These are phyloP conservation scores for Atalantia buxifolia DNA, from an alignment of 345 rosid species.

Conservation along the genomic window DNA sequence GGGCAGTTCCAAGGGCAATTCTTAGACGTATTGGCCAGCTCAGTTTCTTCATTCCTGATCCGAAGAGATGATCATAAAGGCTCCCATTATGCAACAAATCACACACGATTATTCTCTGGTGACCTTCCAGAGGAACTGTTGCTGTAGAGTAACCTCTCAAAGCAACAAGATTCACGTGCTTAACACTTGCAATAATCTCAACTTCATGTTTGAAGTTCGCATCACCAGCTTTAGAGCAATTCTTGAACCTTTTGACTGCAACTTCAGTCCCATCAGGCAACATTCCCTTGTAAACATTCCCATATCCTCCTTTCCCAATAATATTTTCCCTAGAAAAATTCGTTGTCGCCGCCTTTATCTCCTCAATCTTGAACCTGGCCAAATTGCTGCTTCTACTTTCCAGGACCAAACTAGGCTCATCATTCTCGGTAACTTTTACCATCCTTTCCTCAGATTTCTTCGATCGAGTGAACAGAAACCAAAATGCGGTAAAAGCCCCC, in stretches of 20 bases:
- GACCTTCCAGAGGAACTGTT: constrained; percentile 27
- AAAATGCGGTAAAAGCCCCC: constrained; percentile 20
- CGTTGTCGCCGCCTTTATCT: constrained; percentile 29
- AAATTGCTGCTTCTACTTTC: constrained; percentile 12
- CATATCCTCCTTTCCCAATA: constrained; percentile 34
- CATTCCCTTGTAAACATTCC: constrained; percentile 37
- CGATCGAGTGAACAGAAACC: constrained; percentile 10
- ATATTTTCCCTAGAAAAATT: constrained; percentile 32
- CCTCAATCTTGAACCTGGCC: constrained; percentile 25
- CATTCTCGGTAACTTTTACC: background rate
- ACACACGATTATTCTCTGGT: constrained; percentile 36
- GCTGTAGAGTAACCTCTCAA: constrained; percentile 40
- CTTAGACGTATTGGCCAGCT: constrained; percentile 41
- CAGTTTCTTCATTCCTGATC: constrained; percentile 19
- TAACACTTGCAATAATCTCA: constrained; percentile 41
- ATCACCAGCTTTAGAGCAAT: constrained; percentile 30
- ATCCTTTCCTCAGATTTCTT: constrained; percentile 3
- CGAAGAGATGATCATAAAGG: constrained; percentile 40
- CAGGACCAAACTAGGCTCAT: constrained; percentile 15
- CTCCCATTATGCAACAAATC: constrained; percentile 41
- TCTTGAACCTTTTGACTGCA: constrained; percentile 44
- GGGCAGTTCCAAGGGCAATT: constrained; percentile 41
- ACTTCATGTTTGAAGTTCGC: constrained; percentile 40
- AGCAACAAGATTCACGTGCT: constrained; percentile 42
- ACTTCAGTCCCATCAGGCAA: constrained; percentile 34